Conservation (phyloP, 1,139 yeast genomes). For the Suhomyces wounanorum region DNA sequence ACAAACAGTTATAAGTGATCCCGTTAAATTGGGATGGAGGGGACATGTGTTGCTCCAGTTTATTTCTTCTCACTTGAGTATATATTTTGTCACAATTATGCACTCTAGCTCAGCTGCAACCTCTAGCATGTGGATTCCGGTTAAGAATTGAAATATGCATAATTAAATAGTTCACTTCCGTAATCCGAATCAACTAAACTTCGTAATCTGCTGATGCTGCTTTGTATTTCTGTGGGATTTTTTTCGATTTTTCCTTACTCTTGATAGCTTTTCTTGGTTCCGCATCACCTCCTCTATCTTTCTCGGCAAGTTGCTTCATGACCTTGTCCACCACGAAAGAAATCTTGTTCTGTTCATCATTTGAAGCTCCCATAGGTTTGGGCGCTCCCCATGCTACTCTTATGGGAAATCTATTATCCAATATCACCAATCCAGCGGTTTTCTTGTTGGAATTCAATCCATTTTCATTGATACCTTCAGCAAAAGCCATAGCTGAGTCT, state of each 20-base stretch:
- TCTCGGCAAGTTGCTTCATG: constrained; percentile 54
- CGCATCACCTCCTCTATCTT: constrained; percentile 24
- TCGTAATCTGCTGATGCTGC: constrained; percentile 1
- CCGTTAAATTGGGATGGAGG: too few species aligned
- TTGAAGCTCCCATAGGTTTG: constrained; percentile 47
- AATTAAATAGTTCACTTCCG: too few species aligned
- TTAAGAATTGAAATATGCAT: too few species aligned
- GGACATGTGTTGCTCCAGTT: too few species aligned
- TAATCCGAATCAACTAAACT: not conserved
- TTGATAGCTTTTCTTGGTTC: not conserved
- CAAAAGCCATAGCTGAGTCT: constrained; percentile 56
- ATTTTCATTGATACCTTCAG: constrained; percentile 33
- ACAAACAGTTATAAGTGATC: too few species aligned
- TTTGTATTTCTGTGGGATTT: not conserved
- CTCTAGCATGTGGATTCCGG: too few species aligned
- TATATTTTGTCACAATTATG: too few species aligned
- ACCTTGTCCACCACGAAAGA: constrained; percentile 59
- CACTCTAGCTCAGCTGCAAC: too few species aligned
- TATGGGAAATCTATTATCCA: constrained; percentile 46
- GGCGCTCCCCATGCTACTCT: constrained; percentile 70
- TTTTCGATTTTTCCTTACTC: not conserved
- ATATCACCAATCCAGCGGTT: constrained; percentile 39
- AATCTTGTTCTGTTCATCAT: constrained; percentile 52
- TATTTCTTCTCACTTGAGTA: too few species aligned
- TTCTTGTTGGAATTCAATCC: constrained; percentile 29